Evolutionary conservation across 495 filamentous ascomycete species (phyloP).

Genomic region (Thozetella sp.): DNA sequence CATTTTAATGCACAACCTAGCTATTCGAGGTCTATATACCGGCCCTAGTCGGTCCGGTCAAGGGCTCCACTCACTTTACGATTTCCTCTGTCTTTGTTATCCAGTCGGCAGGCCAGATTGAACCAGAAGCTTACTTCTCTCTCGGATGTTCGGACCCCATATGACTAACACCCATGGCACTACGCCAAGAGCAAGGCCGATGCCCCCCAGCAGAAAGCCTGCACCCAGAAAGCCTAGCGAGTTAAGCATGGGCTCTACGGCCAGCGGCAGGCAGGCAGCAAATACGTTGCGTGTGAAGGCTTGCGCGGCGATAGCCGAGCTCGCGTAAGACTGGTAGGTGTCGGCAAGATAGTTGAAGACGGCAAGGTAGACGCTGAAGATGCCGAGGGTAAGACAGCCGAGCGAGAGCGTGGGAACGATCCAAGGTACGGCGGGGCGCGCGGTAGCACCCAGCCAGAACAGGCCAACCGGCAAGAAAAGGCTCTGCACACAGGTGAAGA

Average conservation of each 20-base stretch:
- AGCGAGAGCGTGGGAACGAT: conserved; percentile 57
- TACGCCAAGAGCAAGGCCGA: background rate
- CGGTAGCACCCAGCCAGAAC: conserved; percentile 70
- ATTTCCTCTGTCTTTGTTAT: too few species aligned
- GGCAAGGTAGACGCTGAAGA: conserved; percentile 60
- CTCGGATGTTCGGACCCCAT: too few species aligned
- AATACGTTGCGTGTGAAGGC: conserved; percentile 16
- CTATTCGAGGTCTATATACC: too few species aligned
- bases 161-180: background rate
- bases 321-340: conserved; percentile 37
- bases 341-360: conserved; percentile 64
- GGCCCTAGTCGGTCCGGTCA: too few species aligned
- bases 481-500: background rate
- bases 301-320: conserved; percentile 33
- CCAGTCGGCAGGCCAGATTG: too few species aligned
- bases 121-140: too few species aligned
- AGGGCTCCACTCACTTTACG: too few species aligned
- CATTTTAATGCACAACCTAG: too few species aligned
- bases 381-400: conserved; percentile 51
- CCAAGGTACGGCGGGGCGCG: conserved; percentile 47
- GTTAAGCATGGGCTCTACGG: background rate
- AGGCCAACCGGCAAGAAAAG: conserved; percentile 33
- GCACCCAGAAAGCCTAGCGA: background rate
- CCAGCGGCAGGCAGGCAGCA: background rate
- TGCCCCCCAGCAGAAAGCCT: background rate